Evolutionary conservation across 1,284 basidiomycete species (phyloP).

Genomic region (Cutaneotrichosporon daszewskae): DNA sequence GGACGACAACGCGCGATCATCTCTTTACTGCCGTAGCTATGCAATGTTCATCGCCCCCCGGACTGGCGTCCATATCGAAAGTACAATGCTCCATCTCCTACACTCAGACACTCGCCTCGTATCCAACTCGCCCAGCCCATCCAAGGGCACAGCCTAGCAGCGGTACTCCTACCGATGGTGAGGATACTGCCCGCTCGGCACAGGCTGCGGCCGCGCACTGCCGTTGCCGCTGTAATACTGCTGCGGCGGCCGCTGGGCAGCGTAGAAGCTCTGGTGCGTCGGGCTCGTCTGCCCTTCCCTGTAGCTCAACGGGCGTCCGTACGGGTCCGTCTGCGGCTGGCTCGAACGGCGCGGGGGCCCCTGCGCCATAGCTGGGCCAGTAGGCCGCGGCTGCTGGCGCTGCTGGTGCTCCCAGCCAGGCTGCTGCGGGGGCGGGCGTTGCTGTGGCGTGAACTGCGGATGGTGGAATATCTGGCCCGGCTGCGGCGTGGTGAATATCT

Average conservation of each 20-base stretch:
- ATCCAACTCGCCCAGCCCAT: too few relatives aligned
- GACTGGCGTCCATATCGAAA: too few relatives aligned
- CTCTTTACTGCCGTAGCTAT: too few relatives aligned
- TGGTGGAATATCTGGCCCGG: conserved; percentile 39
- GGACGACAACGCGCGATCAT: too few relatives aligned
- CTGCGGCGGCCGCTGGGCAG: conserved; percentile 7
- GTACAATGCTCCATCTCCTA: too few relatives aligned
- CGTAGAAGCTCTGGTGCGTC: conserved; percentile 13
- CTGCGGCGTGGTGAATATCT: conserved; percentile 25
- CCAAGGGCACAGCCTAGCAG: too few relatives aligned
- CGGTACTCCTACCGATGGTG: conserved; percentile 9
- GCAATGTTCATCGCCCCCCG: too few relatives aligned
- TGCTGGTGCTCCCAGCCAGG: conserved; percentile 5
- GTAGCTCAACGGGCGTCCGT: too few relatives aligned
- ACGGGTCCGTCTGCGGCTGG: neutral
- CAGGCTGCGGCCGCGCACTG: conserved; percentile 9
- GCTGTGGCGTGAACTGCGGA: conserved; percentile 20
- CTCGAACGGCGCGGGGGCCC: neutral
- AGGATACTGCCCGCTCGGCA: conserved; percentile 14
- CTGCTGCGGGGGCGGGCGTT: neutral
- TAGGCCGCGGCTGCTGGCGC: conserved; percentile 13
- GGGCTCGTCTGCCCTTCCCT: conserved; percentile 14
- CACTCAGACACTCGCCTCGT: too few relatives aligned
- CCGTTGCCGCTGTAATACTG: conserved; percentile 5
- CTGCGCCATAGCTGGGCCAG: too few relatives aligned